Conservation (phyloP, 306 rosid genomes). For the Prunus persica region DNA sequence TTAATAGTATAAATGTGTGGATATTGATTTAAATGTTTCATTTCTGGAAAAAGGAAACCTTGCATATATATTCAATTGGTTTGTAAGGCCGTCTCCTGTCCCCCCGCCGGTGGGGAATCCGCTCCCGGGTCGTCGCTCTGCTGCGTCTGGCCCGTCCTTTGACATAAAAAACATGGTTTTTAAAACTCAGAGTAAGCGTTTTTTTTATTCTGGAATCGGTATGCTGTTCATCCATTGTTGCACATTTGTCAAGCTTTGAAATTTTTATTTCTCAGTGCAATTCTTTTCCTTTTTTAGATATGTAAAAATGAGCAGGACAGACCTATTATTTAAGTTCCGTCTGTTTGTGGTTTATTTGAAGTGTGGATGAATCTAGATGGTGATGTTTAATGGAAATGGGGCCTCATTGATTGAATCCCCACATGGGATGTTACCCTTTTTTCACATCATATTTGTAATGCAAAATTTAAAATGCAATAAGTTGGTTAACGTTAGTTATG, state of each 20-base stretch:
- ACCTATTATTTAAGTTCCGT: not conserved
- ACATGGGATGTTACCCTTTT: no score
- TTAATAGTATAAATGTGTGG: not conserved
- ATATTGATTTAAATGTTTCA: constrained; percentile 4
- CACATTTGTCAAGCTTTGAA: not conserved
- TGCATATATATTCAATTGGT: not conserved
- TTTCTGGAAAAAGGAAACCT: not conserved
- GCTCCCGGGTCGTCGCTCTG: no score
- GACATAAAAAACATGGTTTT: not conserved
- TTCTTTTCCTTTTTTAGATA: not conserved
- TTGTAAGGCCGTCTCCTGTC: no score
- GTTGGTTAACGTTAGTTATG: not conserved
- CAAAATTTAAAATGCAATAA: no score
- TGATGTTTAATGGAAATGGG: no score
- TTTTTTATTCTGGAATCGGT: not conserved
- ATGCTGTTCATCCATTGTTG: not conserved
- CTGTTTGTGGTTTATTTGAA: not conserved
- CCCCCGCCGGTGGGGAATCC: no score
- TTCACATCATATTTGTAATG: no score
- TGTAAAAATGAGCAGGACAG: not conserved
- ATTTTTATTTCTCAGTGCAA: not conserved
- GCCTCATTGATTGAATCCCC: no score
- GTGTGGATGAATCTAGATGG: no score
- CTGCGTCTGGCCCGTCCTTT: no score
- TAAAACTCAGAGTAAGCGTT: not conserved